Base-by-base conservation (phyloP, 179 eudicot genomes). In the Camellia oleifera region DNA sequence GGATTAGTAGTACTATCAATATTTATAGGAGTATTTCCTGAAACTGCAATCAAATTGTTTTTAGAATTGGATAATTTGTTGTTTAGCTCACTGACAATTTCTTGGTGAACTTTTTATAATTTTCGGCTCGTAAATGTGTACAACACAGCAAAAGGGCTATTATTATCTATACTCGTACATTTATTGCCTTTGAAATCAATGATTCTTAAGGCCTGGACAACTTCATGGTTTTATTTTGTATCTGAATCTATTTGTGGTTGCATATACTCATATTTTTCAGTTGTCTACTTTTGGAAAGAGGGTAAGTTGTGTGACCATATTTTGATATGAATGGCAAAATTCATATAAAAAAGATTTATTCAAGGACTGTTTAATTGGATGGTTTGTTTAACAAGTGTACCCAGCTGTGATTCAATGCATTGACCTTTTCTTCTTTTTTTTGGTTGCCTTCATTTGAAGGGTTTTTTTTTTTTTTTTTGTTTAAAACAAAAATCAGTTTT, bases 361-460 rank as follows among this genome's bases (percentile, higher is more conserved):
- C 26, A 42, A 42, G 13, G 11, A 58, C 23, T 54, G 18, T 6
- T 57, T 69, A 42, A 23, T 53, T 15, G 23, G 69, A 32, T 57
- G 56, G 57, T 70, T 58, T 57, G 76, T 70, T 69, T 18, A 45
- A 26, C 69, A 42, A 45, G 57, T 18, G 14, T 42, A 70, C 54
- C 75, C 48, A 58, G 26, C 69, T 70, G 32, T 57, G 44, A 53
- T 76, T 58, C 13, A 69, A 20, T 70, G 58, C 42, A 60, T 57
- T 68, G 74, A 20, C 53, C 60, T 12, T 54, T 77, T 68, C 18
- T 45, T n/a, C 26, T 9, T 9, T 32, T 20, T 40, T 26, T 32
- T 3, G 2, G 5, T 12, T 10, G 20, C 5, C 74, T 68, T 56
- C n/a, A 17, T 15, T 42, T 23, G n/a, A 11, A 46, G 64, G 52